Evolutionary conservation across 441 rosid genomes (phyloP).

Genomic region (Gossypium aridum): DNA sequence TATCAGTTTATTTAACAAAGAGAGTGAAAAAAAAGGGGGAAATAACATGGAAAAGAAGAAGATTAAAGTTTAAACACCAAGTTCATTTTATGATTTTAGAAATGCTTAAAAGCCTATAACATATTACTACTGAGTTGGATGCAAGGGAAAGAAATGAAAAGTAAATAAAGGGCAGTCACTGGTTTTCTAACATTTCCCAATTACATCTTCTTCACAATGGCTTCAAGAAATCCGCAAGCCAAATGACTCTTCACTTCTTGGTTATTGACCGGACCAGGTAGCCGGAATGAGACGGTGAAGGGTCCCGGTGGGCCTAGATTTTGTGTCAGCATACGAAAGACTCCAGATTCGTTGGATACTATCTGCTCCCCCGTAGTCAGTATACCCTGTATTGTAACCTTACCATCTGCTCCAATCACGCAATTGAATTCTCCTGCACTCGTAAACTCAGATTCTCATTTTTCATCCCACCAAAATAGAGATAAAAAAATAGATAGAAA

Average conservation of each 20-base stretch:
- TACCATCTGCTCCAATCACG: constrained; percentile 55
- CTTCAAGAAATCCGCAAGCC: constrained; percentile 64
- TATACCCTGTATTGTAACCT: constrained; percentile 49
- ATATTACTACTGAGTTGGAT: neutral
- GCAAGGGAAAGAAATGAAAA: neutral
- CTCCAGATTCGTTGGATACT: constrained; percentile 47
- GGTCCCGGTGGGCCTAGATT: constrained; percentile 68
- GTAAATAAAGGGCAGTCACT: neutral
- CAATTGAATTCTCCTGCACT: constrained; percentile 66
- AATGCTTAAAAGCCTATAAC: neutral
- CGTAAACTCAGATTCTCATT: constrained; percentile 5
- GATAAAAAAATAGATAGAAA: neutral
- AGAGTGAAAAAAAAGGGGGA: neutral
- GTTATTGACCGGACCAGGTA: constrained; percentile 69
- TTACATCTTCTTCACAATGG: constrained; percentile 37
- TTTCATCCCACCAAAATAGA: constrained; percentile 6
- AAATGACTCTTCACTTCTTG: constrained; percentile 41
- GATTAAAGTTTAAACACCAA: neutral
- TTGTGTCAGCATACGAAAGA: constrained; percentile 63
- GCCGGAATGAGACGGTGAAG: constrained; percentile 57
- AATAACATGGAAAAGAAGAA: neutral
- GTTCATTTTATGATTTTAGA: neutral
- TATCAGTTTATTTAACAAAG: too few relatives aligned
- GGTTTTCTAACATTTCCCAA: neutral
- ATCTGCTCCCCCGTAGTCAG: constrained; percentile 68